These are phyloP conservation scores for Beauveria pseudobassiana DNA, from an alignment of 2,329 filamentous ascomycete species.

Conservation along the genomic window DNA sequence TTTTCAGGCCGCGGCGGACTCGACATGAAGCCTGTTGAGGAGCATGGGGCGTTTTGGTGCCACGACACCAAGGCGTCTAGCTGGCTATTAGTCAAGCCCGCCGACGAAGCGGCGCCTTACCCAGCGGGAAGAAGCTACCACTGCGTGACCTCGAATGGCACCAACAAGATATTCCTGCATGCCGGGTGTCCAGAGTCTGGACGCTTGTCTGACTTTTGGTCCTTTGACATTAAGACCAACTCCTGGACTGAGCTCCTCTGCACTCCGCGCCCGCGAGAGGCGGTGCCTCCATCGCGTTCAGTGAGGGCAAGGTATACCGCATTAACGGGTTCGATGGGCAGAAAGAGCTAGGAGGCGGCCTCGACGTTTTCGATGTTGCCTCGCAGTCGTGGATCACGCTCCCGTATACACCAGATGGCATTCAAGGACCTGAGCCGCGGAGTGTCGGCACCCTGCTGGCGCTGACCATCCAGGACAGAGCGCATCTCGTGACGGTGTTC, in stretches of 20 bases:
- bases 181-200: constrained; percentile 53
- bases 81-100: constrained; percentile 42
- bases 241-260: constrained; percentile 46
- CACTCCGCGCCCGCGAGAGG: constrained; percentile 39
- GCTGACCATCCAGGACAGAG: constrained; percentile 15
- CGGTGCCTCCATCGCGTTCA: constrained; percentile 40
- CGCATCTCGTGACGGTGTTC: constrained; percentile 30
- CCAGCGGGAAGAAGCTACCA: constrained; percentile 52
- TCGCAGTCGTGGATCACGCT: constrained; percentile 21
- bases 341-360: constrained; percentile 46
- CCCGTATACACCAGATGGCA: constrained; percentile 20
- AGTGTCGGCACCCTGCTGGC: constrained; percentile 24
- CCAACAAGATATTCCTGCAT: constrained; percentile 47
- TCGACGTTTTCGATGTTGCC: constrained; percentile 39
- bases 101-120: constrained; percentile 24
- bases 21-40: constrained; percentile 53
- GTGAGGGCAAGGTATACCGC: constrained; percentile 39
- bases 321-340: constrained; percentile 59
- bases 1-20: constrained; percentile 57
- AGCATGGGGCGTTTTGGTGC: constrained; percentile 50
- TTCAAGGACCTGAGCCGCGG: constrained; percentile 22
- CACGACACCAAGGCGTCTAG: constrained; percentile 30
- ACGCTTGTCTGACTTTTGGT: constrained; percentile 53
- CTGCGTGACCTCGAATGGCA: constrained; percentile 29
- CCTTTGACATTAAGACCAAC: constrained; percentile 39